Percentiles rank a stretch among this genome's conserved stretches.
These are phyloP conservation scores for Phytophthora chlamydospora DNA, from an alignment of 352 stramenopile genomes.

Conservation along the genomic window DNA sequence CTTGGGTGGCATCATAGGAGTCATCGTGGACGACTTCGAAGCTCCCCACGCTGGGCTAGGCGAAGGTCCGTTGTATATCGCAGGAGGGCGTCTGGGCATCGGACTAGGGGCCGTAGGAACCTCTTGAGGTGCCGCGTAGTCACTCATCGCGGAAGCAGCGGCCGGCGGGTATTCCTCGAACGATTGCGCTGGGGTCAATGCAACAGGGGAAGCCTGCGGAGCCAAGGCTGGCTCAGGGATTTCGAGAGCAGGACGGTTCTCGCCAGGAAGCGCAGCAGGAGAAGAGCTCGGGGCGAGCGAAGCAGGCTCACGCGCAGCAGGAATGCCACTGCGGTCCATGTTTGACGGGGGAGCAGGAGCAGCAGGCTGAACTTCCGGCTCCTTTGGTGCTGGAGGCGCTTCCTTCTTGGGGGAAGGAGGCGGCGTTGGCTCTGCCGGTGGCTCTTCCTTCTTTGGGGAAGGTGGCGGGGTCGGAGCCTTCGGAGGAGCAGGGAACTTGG, in stretches of 20 bases:
- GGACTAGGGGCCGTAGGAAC: conserved; percentile 19
- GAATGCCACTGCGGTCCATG: conserved; percentile 37
- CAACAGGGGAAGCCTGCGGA: conserved; percentile 20
- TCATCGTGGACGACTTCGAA: conserved; percentile 29
- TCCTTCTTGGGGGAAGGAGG: conserved; percentile 35
- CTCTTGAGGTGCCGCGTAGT: conserved; percentile 21
- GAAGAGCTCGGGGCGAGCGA: conserved; percentile 47
- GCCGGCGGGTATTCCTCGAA: conserved; percentile 24
- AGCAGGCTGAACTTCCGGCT: conserved; percentile 20
- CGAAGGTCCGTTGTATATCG: conserved; percentile 47
- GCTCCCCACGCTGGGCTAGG: conserved; percentile 24
- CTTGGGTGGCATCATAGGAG: conserved; percentile 34
- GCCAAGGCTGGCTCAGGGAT: conserved; percentile 5
- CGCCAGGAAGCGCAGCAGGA: conserved; percentile 54
- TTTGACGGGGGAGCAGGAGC: conserved; percentile 36
- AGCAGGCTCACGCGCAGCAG: conserved; percentile 14
- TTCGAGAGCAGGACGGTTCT: conserved; percentile 17
- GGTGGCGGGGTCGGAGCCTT: conserved; percentile 40
- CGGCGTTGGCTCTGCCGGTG: conserved; percentile 31
- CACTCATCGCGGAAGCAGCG: conserved; percentile 16
- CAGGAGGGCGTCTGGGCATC: conserved; percentile 30
- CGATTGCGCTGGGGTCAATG: conserved; percentile 12
- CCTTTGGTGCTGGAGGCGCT: conserved; percentile 10
- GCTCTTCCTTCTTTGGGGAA: conserved; percentile 41
- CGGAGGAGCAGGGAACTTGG: conserved; percentile 50